Percentiles rank a stretch among this genome's conserved stretches.
Conservation (phyloP, 108 stramenopile species). For the Thalassiosira profunda region DNA sequence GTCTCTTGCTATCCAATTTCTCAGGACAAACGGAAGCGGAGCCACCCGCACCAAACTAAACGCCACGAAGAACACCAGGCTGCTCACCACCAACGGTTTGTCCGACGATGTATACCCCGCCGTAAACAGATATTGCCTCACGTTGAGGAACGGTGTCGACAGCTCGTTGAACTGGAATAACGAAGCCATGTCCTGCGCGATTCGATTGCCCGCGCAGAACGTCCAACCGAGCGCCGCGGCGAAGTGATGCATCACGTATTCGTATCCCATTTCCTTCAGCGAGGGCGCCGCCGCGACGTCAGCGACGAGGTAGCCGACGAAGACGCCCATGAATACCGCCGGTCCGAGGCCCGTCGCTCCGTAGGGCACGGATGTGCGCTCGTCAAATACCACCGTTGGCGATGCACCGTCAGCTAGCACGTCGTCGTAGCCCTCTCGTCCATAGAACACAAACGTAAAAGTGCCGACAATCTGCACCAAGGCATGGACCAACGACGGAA, state of each 20-base stretch:
- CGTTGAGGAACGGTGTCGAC: constrained; percentile 22
- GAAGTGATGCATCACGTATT: constrained; percentile 15
- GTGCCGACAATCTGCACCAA: constrained; percentile 28
- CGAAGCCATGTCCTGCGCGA: constrained; percentile 18
- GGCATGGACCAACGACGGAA: constrained; percentile 26
- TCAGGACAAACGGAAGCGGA: constrained; percentile 17
- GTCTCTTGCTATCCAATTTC: constrained; percentile 6
- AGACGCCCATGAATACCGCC: constrained; percentile 32
- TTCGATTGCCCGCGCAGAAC: constrained; percentile 15
- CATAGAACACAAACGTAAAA: constrained; percentile 11
- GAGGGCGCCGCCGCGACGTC: constrained; percentile 3
- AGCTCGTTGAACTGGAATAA: constrained; percentile 37
- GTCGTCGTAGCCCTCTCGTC: constrained; percentile 2
- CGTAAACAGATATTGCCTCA: constrained; percentile 22
- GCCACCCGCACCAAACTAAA: constrained; percentile 22
- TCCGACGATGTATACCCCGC: constrained; percentile 19
- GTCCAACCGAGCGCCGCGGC: constrained; percentile 28
- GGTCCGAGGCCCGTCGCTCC: constrained; percentile 27
- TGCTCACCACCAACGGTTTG: not conserved
- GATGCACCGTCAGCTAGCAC: not conserved
- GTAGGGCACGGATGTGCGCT: constrained; percentile 19
- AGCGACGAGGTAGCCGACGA: constrained; percentile 39
- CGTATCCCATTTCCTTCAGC: not conserved
- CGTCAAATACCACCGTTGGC: constrained; percentile 16
- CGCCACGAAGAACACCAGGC: constrained; percentile 18